phyloP scores from a whole-genome alignment of 108 stramenopile species.

The Schizochytrium sp. region DNA sequence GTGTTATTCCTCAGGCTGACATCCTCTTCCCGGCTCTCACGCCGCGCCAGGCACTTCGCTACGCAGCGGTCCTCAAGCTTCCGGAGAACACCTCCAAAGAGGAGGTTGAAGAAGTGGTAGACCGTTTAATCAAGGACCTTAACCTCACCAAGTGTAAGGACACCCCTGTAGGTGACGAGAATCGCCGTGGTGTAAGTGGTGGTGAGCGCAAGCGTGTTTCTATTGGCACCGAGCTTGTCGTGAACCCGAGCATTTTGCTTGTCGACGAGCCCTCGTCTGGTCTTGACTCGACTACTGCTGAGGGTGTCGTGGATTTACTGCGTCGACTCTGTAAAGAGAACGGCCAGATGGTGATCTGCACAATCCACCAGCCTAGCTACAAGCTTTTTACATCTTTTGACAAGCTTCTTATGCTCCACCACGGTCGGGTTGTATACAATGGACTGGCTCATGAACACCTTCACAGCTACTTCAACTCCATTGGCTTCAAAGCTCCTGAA shows the following conservation, averaged over 20 bases:
- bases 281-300: slow-evolving; percentile 81
- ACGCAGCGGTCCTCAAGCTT: slow-evolving; percentile 63
- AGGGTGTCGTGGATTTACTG: slow-evolving; percentile 76
- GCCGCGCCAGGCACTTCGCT: slow-evolving; percentile 65
- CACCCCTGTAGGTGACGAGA: slow-evolving; percentile 59
- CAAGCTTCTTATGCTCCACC: slow-evolving; percentile 82
- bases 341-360: slow-evolving; percentile 81
- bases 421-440: slow-evolving; percentile 83
- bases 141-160: not conserved
- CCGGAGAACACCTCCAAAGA: slow-evolving; percentile 29
- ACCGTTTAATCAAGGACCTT: slow-evolving; percentile 58
- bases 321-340: not conserved
- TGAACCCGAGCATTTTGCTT: slow-evolving; percentile 63
- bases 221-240: slow-evolving; percentile 69
- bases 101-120: not conserved
- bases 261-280: slow-evolving; percentile 78
- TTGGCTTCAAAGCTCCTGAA: slow-evolving; percentile 66
- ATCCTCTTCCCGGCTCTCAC: slow-evolving; percentile 69
- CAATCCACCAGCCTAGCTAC: slow-evolving; percentile 88
- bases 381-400: slow-evolving; percentile 86
- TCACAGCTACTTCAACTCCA: slow-evolving; percentile 76
- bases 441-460: slow-evolving; percentile 80
- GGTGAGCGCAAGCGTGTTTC: slow-evolving; percentile 71
- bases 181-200: slow-evolving; percentile 62
- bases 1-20: slow-evolving; percentile 74